Evolutionary conservation across 371 early-diverging fungal species (phyloP), one percentile per base, ranked within the genome.

Genomic region (Syncephalastrum monosporum): DNA sequence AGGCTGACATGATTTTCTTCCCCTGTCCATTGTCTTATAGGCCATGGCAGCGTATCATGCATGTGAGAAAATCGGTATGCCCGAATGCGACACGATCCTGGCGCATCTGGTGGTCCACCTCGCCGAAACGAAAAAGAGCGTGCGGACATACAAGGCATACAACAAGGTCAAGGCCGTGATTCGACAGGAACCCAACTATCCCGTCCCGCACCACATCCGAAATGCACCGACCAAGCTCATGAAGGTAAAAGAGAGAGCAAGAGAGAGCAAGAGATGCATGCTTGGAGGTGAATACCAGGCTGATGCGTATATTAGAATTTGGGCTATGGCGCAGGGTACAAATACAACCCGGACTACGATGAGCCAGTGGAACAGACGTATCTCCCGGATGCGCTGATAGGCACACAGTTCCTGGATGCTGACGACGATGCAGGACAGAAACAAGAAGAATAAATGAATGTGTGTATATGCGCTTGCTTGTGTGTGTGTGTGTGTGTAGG

Each of bases 51-150:
- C 93, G 0, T 90, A 87, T 65, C 85, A 91, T 60, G 88, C 94
- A 0, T 90, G 91, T 55, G 91, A 92, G 69, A 77, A 77, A 55
- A 86, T 95, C 53, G 95, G 95, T 0, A 91, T 92, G 90, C 95
- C 95, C 2, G 95, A 95, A 67, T 94, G 93, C 65, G 93, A 92
- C 62, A 85, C 83, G 0, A 84, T 89, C 25, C 68, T 95, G 13
- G 93, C 93, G 0, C 93, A 95, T 60, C 79, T 88, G 19, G 91
- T 86, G 0, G 77, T 75, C 12, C 89, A 95, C 57, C 61, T 94
- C 56, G 90, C 91, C 3, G 82, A 89, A 25, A 85, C 94, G 5
- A 84, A 82, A 29, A 95, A 95, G 63, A 91, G 90, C 53, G 86
- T 93, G 10, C 82, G 91, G 44, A 77, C 79, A 2, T 93, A 94